Percentiles rank a stretch among this genome's conserved stretches.
These are phyloP conservation scores for Clavispora vitiphila DNA, from an alignment of 805 yeast species.

Conservation along the genomic window DNA sequence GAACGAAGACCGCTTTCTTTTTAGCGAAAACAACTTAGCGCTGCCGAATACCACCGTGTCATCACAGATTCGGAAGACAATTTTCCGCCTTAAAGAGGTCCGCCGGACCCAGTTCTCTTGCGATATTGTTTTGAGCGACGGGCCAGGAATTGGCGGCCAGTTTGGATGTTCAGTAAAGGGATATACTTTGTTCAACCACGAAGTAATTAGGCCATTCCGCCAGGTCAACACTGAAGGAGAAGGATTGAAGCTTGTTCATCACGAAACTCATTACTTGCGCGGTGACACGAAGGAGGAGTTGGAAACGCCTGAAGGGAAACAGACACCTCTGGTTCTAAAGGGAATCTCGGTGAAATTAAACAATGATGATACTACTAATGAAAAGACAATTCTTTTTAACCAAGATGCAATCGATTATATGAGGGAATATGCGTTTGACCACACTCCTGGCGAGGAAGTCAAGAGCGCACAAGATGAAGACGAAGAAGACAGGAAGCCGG, in stretches of 20 bases:
- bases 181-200: constrained; percentile 55
- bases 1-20: constrained; percentile 1
- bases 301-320: constrained; percentile 18
- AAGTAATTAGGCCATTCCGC: constrained; percentile 44
- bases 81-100: constrained; percentile 56
- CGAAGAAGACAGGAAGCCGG: constrained; percentile 4
- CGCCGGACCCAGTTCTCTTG: constrained; percentile 60
- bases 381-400: constrained; percentile 20
- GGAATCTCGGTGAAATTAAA: constrained; percentile 19
- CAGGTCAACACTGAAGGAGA: constrained; percentile 53
- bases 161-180: constrained; percentile 69
- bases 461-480: constrained; percentile 3
- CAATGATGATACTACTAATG: constrained; percentile 12
- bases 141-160: constrained; percentile 27
- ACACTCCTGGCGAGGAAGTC: constrained; percentile 14
- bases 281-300: constrained; percentile 4
- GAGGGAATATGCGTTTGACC: constrained; percentile 32
- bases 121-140: constrained; percentile 52
- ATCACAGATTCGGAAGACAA: constrained; percentile 38
- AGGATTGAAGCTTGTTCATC: constrained; percentile 45
- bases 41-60: constrained; percentile 11
- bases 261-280: constrained; percentile 6
- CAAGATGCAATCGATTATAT: constrained; percentile 24
- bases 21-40: background rate
- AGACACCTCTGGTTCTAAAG: constrained; percentile 21